Conservation (phyloP, 495 filamentous ascomycete species). For the Podospora pseudocomata region DNA sequence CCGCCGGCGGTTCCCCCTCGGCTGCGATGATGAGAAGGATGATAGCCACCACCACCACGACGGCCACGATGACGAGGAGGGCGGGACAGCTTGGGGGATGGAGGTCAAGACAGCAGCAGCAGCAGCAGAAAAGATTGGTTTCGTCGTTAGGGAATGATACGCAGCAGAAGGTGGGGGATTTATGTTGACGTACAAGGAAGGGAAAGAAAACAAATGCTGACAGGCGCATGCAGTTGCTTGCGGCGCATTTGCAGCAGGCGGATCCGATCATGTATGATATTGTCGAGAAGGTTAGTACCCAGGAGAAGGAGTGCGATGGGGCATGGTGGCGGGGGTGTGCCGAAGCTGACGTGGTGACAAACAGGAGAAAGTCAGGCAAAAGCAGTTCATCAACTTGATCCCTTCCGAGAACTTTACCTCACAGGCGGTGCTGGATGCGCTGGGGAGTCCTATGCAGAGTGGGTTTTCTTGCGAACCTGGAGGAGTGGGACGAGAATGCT, state of each 20-base stretch:
- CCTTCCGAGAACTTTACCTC: conserved; percentile 99
- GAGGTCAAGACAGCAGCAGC: conserved; percentile 9
- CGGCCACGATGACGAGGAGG: not conserved
- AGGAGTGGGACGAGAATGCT: not conserved
- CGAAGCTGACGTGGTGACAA: conserved; percentile 13
- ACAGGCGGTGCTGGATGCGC: conserved; percentile 90
- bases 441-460: conserved; percentile 99
- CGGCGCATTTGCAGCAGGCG: conserved; percentile 71
- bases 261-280: conserved; percentile 85
- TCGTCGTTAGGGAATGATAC: conserved; percentile 53
- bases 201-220: conserved; percentile 12
- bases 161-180: conserved; percentile 57
- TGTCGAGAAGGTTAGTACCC: conserved; percentile 70
- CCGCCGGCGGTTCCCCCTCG: not conserved
- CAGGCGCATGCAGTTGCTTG: conserved; percentile 61
- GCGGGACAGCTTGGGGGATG: not conserved
- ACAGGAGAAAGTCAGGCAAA: conserved; percentile 91
- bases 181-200: not conserved
- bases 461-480: conserved; percentile 29
- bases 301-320: not conserved
- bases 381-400: conserved; percentile 97
- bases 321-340: not conserved
- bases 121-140: conserved; percentile 32
- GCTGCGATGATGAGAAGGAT: not conserved
- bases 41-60: not conserved